These are phyloP conservation scores for Acanthochlamys bracteata DNA, from an alignment of 106 monocot species.

Conservation along the genomic window DNA sequence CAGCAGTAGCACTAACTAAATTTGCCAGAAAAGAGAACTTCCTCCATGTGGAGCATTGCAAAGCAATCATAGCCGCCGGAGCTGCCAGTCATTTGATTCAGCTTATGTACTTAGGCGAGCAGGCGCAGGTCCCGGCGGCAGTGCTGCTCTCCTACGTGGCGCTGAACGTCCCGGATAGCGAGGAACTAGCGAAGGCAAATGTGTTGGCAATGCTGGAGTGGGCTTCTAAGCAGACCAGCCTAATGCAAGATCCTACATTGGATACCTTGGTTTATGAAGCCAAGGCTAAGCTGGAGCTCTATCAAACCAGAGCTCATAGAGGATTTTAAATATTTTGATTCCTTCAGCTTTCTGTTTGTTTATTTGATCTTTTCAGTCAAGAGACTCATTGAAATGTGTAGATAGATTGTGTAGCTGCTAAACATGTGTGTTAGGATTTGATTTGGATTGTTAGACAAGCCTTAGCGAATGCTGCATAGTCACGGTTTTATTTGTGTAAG, in stretches of 20 bases:
- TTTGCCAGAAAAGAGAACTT: constrained; percentile 84
- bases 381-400: too few species aligned
- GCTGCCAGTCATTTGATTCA: constrained; percentile 75
- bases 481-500: too few species aligned
- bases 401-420: too few species aligned
- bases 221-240: constrained; percentile 57
- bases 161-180: constrained; percentile 66
- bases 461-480: too few species aligned
- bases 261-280: constrained; percentile 56
- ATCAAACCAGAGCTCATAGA: constrained; percentile 62
- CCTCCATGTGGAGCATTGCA: constrained; percentile 61
- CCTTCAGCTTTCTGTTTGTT: too few species aligned
- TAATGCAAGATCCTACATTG: constrained; percentile 38
- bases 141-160: constrained; percentile 67
- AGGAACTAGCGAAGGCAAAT: constrained; percentile 62
- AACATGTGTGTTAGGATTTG: too few species aligned
- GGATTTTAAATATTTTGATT: constrained; percentile 17
- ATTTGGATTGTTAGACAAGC: too few species aligned
- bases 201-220: constrained; percentile 62
- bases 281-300: constrained; percentile 74
- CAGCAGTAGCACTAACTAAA: constrained; percentile 54
- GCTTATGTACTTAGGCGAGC: constrained; percentile 74
- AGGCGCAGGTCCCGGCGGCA: constrained; percentile 39
- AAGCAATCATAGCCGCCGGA: constrained; percentile 63
- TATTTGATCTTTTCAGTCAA: too few species aligned